phyloP scores from a whole-genome alignment of 2,329 filamentous ascomycete species.

The Periconia sp. region DNA sequence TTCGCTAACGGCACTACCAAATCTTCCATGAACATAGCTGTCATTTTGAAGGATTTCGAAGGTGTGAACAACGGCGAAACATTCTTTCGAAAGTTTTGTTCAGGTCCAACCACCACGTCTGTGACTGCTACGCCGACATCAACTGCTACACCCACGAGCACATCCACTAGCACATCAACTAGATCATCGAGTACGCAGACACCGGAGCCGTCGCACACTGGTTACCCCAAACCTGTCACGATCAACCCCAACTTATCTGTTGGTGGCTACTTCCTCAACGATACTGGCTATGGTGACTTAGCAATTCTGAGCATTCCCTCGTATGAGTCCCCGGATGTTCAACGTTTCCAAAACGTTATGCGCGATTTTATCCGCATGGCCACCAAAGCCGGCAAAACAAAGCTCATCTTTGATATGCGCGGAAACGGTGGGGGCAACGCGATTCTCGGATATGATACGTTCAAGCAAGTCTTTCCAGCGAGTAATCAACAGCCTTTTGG shows the following conservation, averaged over 20 bases:
- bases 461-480: constrained; percentile 58
- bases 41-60: constrained; percentile 34
- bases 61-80: constrained; percentile 41
- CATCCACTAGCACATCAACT: neutral
- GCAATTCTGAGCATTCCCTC: constrained; percentile 50
- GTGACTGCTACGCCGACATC: constrained; percentile 10
- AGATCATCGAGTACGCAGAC: constrained; percentile 13
- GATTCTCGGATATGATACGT: constrained; percentile 47
- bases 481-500: constrained; percentile 44
- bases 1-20: constrained; percentile 41
- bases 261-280: constrained; percentile 51
- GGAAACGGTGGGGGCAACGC: constrained; percentile 61
- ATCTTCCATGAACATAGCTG: constrained; percentile 34
- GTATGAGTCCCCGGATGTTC: constrained; percentile 38
- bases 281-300: constrained; percentile 44
- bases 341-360: constrained; percentile 44
- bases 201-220: constrained; percentile 29
- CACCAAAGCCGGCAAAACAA: constrained; percentile 55
- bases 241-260: constrained; percentile 40
- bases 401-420: constrained; percentile 65
- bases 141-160: constrained; percentile 11
- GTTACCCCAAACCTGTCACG: constrained; percentile 44
- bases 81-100: constrained; percentile 46
- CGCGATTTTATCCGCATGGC: constrained; percentile 52
- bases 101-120: constrained; percentile 20